These are phyloP conservation scores for Penicillium sp. DNA, from an alignment of 2,329 filamentous ascomycete genomes.

Conservation along the genomic window DNA sequence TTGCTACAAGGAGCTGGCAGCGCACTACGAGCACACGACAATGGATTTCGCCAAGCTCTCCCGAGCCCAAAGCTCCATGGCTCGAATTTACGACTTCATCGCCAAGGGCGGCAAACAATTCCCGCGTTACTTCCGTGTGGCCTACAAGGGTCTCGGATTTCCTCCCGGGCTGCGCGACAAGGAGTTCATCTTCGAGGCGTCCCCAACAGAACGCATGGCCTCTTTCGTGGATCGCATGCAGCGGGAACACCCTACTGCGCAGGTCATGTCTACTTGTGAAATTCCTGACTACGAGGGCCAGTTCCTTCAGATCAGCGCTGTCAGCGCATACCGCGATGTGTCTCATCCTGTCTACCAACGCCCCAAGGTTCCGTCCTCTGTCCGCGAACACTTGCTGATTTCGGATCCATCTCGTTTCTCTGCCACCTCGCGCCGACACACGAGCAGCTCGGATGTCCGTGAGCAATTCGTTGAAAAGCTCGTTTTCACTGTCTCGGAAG, in stretches of 20 bases:
- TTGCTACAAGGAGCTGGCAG: constrained; percentile 85
- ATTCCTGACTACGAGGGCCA: constrained; percentile 86
- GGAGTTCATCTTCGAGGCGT: constrained; percentile 87
- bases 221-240: constrained; percentile 91
- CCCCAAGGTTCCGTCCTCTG: constrained; percentile 75
- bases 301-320: constrained; percentile 76
- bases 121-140: constrained; percentile 87
- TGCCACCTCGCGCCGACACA: constrained; percentile 69
- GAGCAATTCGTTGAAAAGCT: constrained; percentile 82
- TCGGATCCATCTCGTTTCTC: constrained; percentile 77
- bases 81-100: constrained; percentile 85
- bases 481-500: constrained; percentile 77
- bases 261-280: constrained; percentile 70
- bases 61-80: constrained; percentile 83
- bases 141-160: constrained; percentile 87
- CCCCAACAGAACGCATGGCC: constrained; percentile 70
- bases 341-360: constrained; percentile 83
- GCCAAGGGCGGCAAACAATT: constrained; percentile 75
- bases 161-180: constrained; percentile 79
- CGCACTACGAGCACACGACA: constrained; percentile 84
- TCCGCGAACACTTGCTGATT: constrained; percentile 82
- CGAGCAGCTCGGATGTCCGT: constrained; percentile 63
- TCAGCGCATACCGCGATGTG: constrained; percentile 80
- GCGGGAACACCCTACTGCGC: constrained; percentile 81
- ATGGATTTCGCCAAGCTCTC: constrained; percentile 94